These are phyloP conservation scores for Leptographium flavum DNA, from an alignment of 2,329 filamentous ascomycete species.

Conservation along the genomic window DNA sequence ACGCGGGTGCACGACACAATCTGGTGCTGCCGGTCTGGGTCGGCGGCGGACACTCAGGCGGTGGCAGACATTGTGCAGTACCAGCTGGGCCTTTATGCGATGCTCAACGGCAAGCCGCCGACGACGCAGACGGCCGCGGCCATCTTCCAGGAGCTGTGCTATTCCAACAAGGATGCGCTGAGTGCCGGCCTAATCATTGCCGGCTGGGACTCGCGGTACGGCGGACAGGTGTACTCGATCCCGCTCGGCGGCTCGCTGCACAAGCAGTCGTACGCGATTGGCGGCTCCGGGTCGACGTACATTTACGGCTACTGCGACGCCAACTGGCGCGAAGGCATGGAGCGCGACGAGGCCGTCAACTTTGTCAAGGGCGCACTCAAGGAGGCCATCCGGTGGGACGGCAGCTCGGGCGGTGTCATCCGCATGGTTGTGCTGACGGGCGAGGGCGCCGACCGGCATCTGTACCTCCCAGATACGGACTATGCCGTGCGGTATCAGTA, in stretches of 20 bases:
- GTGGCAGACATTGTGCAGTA: slow-evolving; percentile 97
- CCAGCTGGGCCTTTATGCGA: slow-evolving; percentile 82
- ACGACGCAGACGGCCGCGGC: slow-evolving; percentile 92
- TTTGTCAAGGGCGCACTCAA: slow-evolving; percentile 86
- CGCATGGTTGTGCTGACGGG: slow-evolving; percentile 92
- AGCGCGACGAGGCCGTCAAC: slow-evolving; percentile 72
- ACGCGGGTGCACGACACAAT: slow-evolving; percentile 98
- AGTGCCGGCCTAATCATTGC: slow-evolving; percentile 96
- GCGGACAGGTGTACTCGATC: slow-evolving; percentile 95
- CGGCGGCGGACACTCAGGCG: slow-evolving; percentile 92
- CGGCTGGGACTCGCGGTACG: slow-evolving; percentile 91
- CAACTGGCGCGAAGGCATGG: slow-evolving; percentile 92
- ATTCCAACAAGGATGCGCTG: slow-evolving; percentile 87
- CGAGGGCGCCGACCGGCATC: slow-evolving; percentile 77
- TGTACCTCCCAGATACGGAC: slow-evolving; percentile 87
- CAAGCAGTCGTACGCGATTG: slow-evolving; percentile 93
- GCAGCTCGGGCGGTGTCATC: slow-evolving; percentile 95
- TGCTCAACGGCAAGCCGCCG: slow-evolving; percentile 76
- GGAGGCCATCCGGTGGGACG: slow-evolving; percentile 99
- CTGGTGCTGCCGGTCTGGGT: slow-evolving; percentile 98
- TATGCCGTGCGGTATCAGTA: slow-evolving; percentile 62
- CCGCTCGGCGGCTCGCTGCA: slow-evolving; percentile 91
- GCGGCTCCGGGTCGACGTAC: slow-evolving; percentile 93
- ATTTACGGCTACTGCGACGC: slow-evolving; percentile 98
- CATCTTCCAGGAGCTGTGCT: slow-evolving; percentile 96